Conservation (phyloP, 768 basidiomycete species). For the Mycena epipterygia region DNA sequence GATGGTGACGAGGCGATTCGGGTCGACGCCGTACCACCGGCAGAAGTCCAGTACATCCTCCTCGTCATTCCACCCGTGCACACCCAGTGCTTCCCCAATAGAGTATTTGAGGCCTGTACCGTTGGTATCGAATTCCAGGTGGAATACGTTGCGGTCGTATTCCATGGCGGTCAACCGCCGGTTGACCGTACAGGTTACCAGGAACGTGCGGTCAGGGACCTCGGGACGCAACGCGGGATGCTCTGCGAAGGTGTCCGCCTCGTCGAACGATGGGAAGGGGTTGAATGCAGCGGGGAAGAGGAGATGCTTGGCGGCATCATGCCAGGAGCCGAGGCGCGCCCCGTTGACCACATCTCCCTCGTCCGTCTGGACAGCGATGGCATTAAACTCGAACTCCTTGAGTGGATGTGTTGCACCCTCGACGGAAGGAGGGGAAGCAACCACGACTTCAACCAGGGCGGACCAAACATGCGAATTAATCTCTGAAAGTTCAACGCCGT, state of each 20-base stretch:
- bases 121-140: conserved; percentile 93
- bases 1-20: conserved; percentile 83
- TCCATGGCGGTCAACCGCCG: conserved; percentile 93
- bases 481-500: conserved; percentile 64
- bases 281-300: conserved; percentile 86
- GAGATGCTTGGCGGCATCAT: conserved; percentile 89
- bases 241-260: conserved; percentile 63
- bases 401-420: conserved; percentile 49
- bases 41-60: conserved; percentile 92
- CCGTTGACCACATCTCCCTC: conserved; percentile 71
- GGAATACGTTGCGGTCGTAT: conserved; percentile 99
- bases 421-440: conserved; percentile 48
- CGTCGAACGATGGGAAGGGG: conserved; percentile 58
- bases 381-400: conserved; percentile 79
- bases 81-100: conserved; percentile 96
- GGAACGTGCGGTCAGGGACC: conserved; percentile 88
- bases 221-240: conserved; percentile 88
- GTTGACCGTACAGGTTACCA: conserved; percentile 95
- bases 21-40: conserved; percentile 90
- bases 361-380: conserved; percentile 76
- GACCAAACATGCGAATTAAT: conserved; percentile 76
- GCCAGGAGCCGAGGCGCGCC: conserved; percentile 78
- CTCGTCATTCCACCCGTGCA: conserved; percentile 98
- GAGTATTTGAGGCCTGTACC: conserved; percentile 96
- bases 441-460: conserved; percentile 68